Percentiles rank a stretch among this genome's conserved stretches.
Evolutionary conservation across 2,329 filamentous ascomycete genomes (phyloP).

Genomic region (Botrytis pseudocinerea): DNA sequence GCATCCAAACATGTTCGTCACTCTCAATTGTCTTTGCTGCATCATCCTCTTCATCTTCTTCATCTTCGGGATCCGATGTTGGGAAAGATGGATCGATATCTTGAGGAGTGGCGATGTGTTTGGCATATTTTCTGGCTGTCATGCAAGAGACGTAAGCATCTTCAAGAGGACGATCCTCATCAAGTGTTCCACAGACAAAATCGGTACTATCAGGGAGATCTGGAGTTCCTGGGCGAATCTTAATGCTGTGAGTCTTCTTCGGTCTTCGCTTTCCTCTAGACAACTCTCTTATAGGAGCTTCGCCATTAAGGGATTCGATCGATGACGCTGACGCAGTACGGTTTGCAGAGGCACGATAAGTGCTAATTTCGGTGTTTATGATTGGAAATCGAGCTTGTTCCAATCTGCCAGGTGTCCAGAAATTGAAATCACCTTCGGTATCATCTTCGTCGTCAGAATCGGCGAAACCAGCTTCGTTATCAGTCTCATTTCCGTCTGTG

Average conservation of each 20-base stretch:
- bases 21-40: slow-evolving; percentile 59
- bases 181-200: slow-evolving; percentile 97
- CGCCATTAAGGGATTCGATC: slow-evolving; percentile 48
- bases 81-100: slow-evolving; percentile 98
- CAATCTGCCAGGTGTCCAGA: slow-evolving; percentile 55
- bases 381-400: slow-evolving; percentile 28
- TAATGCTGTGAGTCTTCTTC: slow-evolving; percentile 44
- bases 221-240: slow-evolving; percentile 68
- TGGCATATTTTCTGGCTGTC: slow-evolving; percentile 76
- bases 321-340: slow-evolving; percentile 61
- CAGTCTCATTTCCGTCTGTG: slow-evolving; percentile 64
- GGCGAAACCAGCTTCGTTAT: slow-evolving; percentile 67
- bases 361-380: slow-evolving; percentile 29
- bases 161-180: slow-evolving; percentile 93
- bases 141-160: slow-evolving; percentile 87
- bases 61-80: slow-evolving; percentile 86
- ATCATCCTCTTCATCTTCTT: slow-evolving; percentile 71
- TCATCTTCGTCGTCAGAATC: slow-evolving; percentile 69
- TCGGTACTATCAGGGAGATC: slow-evolving; percentile 96
- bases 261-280: slow-evolving; percentile 25
- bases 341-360: slow-evolving; percentile 38
- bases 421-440: slow-evolving; percentile 62
- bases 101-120: slow-evolving; percentile 82
- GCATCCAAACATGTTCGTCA: slow-evolving; percentile 68
- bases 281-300: slow-evolving; percentile 33